phyloP scores from a whole-genome alignment of 352 stramenopile species.

The Globisporangium okanoganense region DNA sequence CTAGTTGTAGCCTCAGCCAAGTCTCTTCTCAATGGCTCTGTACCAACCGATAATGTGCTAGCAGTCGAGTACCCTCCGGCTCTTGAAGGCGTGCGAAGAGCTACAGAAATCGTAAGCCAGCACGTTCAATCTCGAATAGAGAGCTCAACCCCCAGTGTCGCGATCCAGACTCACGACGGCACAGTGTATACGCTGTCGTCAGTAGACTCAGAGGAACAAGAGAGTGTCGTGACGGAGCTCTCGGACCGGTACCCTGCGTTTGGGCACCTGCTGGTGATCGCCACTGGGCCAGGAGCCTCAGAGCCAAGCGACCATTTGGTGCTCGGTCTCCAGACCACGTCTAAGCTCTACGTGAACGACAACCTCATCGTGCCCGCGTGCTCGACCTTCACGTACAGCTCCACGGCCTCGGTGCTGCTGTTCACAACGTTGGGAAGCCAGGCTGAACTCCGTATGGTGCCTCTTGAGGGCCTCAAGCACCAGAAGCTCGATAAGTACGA shows the following conservation, averaged over 20 bases:
- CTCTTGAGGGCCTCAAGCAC: constrained; percentile 23
- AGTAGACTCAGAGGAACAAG: neutral
- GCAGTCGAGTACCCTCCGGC: constrained; percentile 10
- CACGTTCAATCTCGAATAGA: neutral
- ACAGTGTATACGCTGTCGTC: constrained; percentile 25
- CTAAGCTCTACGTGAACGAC: constrained; percentile 52
- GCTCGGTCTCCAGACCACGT: constrained; percentile 36
- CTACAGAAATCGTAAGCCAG: constrained; percentile 5
- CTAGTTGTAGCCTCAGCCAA: constrained; percentile 15
- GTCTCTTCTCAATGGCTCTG: neutral
- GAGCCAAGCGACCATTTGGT: constrained; percentile 15
- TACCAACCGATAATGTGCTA: neutral
- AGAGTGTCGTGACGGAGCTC: constrained; percentile 10
- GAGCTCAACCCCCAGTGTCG: constrained; percentile 2
- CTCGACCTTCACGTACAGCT: constrained; percentile 59
- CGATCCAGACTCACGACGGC: constrained; percentile 41
- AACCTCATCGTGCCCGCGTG: constrained; percentile 36
- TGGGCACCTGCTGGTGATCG: constrained; percentile 30
- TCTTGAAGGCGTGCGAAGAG: constrained; percentile 13
- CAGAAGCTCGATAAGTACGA: constrained; percentile 22
- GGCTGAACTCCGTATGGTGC: constrained; percentile 49
- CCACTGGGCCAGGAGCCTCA: constrained; percentile 5
- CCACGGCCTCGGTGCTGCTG: constrained; percentile 37
- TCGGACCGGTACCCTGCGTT: constrained; percentile 27
- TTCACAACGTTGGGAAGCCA: constrained; percentile 64